These are phyloP conservation scores for Margaritispora aquatica DNA, from an alignment of 495 filamentous ascomycete genomes.

Conservation along the genomic window DNA sequence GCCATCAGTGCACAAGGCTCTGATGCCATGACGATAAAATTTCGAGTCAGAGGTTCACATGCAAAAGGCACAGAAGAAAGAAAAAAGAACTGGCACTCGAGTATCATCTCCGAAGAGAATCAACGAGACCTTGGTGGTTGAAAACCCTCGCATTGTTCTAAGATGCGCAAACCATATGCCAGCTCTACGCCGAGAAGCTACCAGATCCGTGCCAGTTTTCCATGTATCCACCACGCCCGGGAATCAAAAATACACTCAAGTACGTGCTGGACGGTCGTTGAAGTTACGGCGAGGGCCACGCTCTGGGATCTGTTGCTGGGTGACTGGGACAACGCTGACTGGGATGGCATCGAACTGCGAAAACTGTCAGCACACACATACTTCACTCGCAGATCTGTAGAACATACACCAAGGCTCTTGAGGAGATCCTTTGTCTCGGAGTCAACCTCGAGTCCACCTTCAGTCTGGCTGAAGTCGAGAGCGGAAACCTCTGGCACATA, in stretches of 20 bases:
- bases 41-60: slow-evolving; percentile 15
- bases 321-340: slow-evolving; percentile 85
- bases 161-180: slow-evolving; percentile 35
- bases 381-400: not conserved
- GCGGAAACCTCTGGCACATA: slow-evolving; percentile 98
- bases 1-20: too few species aligned
- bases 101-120: slow-evolving; percentile 73
- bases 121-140: slow-evolving; percentile 81
- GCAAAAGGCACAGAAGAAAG: not conserved
- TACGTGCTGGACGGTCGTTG: slow-evolving; percentile 39
- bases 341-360: slow-evolving; percentile 90
- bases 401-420: slow-evolving; percentile 94
- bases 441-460: slow-evolving; percentile 92
- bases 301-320: slow-evolving; percentile 80
- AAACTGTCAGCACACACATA: not conserved
- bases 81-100: slow-evolving; percentile 76
- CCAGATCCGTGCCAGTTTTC: slow-evolving; percentile 30
- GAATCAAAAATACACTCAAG: slow-evolving; percentile 25
- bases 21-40: not conserved
- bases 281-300: slow-evolving; percentile 47
- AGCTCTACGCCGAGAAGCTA: slow-evolving; percentile 42
- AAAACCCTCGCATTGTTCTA: slow-evolving; percentile 60
- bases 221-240: slow-evolving; percentile 7
- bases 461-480: slow-evolving; percentile 91
- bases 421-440: slow-evolving; percentile 95